These are phyloP conservation scores for Ophiocytium majus DNA, from an alignment of 352 stramenopile species.

Conservation along the genomic window DNA sequence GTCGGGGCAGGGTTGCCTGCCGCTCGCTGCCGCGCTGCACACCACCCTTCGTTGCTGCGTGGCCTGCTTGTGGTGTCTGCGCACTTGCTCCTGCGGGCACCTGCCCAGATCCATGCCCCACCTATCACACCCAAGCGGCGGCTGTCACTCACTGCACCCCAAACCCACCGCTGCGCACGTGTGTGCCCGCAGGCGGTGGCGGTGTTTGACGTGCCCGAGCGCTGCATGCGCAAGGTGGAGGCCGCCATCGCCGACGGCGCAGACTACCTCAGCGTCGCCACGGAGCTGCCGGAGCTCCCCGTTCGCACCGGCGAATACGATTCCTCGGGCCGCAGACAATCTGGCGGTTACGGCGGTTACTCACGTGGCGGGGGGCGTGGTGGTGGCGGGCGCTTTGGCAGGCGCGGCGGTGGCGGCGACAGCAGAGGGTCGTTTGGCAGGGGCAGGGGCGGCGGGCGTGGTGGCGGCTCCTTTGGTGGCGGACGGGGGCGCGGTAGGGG, in stretches of 20 bases:
- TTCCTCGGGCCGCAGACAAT: conserved; percentile 10
- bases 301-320: conserved; percentile 45
- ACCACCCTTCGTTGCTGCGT: not conserved
- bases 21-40: not conserved
- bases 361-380: conserved; percentile 22
- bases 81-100: too few species aligned
- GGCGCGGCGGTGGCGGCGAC: conserved; percentile 16
- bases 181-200: too few species aligned
- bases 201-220: conserved; percentile 80
- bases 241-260: conserved; percentile 71
- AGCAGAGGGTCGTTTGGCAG: conserved; percentile 35
- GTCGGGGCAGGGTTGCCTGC: not conserved
- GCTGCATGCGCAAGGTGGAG: conserved; percentile 67
- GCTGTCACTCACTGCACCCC: not conserved
- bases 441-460: conserved; percentile 15
- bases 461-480: not conserved
- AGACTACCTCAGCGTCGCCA: conserved; percentile 50
- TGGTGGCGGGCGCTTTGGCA: conserved; percentile 22
- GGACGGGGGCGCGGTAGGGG: not conserved
- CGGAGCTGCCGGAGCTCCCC: conserved; percentile 50
- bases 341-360: conserved; percentile 20
- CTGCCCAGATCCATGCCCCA: too few species aligned
- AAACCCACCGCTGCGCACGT: too few species aligned
- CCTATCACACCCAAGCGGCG: not conserved
- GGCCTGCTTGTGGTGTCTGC: not conserved